phyloP scores from a whole-genome alignment of 257 asterid species.

The Ilex aquifolium region DNA sequence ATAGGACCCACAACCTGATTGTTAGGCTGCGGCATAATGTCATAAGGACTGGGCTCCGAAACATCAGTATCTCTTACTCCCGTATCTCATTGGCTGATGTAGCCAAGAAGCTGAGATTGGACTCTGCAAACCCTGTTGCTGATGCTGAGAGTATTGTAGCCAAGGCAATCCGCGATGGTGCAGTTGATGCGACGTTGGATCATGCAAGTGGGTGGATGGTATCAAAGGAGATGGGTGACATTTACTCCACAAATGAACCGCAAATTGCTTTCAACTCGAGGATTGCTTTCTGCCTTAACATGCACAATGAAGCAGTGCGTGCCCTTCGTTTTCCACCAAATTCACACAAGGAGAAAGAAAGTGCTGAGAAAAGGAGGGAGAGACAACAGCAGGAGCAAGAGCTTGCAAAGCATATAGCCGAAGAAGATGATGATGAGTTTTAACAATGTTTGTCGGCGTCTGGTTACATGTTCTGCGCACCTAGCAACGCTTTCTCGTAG shows the following conservation, averaged over 20 bases:
- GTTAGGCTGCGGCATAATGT: constrained; percentile 74
- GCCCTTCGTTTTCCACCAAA: constrained; percentile 70
- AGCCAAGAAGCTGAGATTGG: constrained; percentile 63
- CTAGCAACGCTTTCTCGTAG: neutral
- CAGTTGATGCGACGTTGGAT: constrained; percentile 66
- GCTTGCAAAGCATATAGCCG: constrained; percentile 69
- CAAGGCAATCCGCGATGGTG: constrained; percentile 76
- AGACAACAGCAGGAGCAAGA: constrained; percentile 69
- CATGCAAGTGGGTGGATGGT: constrained; percentile 74
- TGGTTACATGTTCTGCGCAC: too few species aligned
- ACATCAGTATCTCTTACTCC: constrained; percentile 67
- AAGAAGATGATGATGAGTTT: constrained; percentile 69
- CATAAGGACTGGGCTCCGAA: constrained; percentile 60
- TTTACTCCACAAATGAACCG: constrained; percentile 74
- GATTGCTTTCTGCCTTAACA: constrained; percentile 61
- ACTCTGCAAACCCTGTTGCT: constrained; percentile 51
- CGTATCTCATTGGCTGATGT: constrained; percentile 56
- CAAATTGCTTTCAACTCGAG: constrained; percentile 69
- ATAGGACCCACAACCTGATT: constrained; percentile 57
- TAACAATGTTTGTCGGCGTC: constrained; percentile 9
- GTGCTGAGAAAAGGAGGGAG: constrained; percentile 64
- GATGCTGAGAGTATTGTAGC: constrained; percentile 70
- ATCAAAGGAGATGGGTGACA: constrained; percentile 68
- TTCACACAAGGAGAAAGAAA: constrained; percentile 57
- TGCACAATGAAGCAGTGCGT: constrained; percentile 75